phyloP scores from a whole-genome alignment of 2,329 filamentous ascomycete species.

The Aureobasidium sp. region DNA sequence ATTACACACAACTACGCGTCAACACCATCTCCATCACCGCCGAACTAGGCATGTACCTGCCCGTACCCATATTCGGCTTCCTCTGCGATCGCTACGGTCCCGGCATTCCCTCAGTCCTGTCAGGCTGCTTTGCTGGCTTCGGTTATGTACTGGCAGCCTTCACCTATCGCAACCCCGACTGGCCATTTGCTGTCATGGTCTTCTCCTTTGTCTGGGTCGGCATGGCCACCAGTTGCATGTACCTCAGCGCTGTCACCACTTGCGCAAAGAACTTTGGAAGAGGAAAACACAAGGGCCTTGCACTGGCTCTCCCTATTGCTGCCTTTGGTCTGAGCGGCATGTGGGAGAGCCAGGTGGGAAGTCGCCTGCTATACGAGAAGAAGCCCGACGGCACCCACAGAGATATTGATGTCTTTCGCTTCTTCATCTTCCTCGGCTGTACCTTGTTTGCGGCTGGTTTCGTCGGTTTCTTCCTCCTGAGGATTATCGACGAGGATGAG shows the following conservation, averaged over 20 bases:
- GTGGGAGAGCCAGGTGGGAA: conserved; percentile 88
- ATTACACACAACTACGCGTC: conserved; percentile 85
- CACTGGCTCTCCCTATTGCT: conserved; percentile 83
- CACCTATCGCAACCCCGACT: conserved; percentile 58
- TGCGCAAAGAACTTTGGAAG: conserved; percentile 97
- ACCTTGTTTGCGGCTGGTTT: conserved; percentile 64
- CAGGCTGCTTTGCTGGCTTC: conserved; percentile 64
- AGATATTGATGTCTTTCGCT: conserved; percentile 67
- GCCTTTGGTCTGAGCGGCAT: conserved; percentile 90
- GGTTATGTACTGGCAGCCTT: conserved; percentile 80
- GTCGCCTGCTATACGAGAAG: conserved; percentile 64
- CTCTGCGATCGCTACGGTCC: conserved; percentile 85
- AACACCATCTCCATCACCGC: conserved; percentile 83
- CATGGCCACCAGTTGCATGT: conserved; percentile 78
- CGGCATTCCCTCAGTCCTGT: conserved; percentile 63
- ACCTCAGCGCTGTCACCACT: conserved; percentile 82
- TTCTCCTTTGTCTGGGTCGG: conserved; percentile 77
- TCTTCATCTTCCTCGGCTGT: conserved; percentile 76
- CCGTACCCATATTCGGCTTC: conserved; percentile 84
- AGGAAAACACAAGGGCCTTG: conserved; percentile 78
- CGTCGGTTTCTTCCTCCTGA: conserved; percentile 64
- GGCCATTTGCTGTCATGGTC: conserved; percentile 77
- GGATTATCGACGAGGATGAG: conserved; percentile 74
- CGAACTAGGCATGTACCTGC: conserved; percentile 81
- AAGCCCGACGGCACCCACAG: conserved; percentile 52